Base-by-base conservation (phyloP, 805 yeast species). In the Wickerhamomyces chaumierensis region DNA sequence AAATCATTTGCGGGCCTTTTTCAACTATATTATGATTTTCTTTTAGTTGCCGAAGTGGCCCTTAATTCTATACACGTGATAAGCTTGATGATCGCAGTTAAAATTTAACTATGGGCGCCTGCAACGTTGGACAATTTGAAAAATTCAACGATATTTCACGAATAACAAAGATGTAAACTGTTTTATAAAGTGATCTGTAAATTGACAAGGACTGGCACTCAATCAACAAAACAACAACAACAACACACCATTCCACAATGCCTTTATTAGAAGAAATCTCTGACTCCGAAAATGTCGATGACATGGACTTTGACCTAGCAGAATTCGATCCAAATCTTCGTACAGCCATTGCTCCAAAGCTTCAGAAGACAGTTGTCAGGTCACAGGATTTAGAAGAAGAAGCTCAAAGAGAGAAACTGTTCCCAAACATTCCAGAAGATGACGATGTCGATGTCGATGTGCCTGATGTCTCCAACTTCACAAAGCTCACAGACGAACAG, bases 281-380 rank as follows among this genome's bases (percentile, higher is more conserved):
- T 40, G 87, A 81, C 56, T 82, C 76, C 52, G 94, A 84, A 46
- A 88, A 81, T 50, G 77, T 90, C 61, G 96, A 88, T 55, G 79
- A 87, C 63, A 68, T 86, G 77, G 96, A 90, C 51, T 81, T 85
- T 83, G 96, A 88, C 60, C 66, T 88, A 20, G 94, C 94, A 3
- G 94, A 90, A 63, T 81, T 86, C 46, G 96, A 87, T 59, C 87
- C 80, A 18, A 58, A 61, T 31, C 61, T 81, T 45, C 68, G 58
- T 33, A 79, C 90, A 0, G 83, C 90, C 7, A 61, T 81, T 18
- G 88, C 88, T 1, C 86, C 87, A 36, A 67, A 71, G 48, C 71
- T 78, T 18, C 69, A 70, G 44, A 81, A 85, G 29, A 59, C 66
- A 1, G 66, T 80, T 16, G 73, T 69, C 8, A 67, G 83, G 53